Evolutionary conservation across 768 basidiomycete species (phyloP).

Genomic region (Sutorius australiensis): DNA sequence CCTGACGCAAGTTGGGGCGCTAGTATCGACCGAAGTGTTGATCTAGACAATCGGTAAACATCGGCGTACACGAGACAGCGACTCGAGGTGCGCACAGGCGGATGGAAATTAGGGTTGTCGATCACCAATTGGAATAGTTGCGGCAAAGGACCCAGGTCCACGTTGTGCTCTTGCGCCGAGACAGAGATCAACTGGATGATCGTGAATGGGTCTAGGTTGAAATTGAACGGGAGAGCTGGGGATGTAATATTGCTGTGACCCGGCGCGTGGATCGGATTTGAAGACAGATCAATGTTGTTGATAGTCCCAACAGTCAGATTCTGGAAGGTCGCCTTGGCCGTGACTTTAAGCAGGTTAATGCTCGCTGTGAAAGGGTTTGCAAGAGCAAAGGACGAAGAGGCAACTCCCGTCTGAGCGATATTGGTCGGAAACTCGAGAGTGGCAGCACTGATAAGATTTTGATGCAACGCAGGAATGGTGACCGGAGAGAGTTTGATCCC

Average conservation of each 20-base stretch:
- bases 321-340: conserved; percentile 52
- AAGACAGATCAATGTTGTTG: conserved; percentile 49
- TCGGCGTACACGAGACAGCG: background rate
- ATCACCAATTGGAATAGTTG: conserved; percentile 53
- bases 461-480: conserved; percentile 59
- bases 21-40: conserved; percentile 50
- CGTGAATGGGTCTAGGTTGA: conserved; percentile 59
- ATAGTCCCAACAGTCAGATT: conserved; percentile 57
- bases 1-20: conserved; percentile 57
- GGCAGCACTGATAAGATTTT: conserved; percentile 55
- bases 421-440: conserved; percentile 58
- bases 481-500: conserved; percentile 58
- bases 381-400: conserved; percentile 54
- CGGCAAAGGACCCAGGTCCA: conserved; percentile 58
- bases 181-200: conserved; percentile 55
- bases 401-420: conserved; percentile 58
- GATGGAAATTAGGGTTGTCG: conserved; percentile 47
- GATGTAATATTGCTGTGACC: conserved; percentile 61
- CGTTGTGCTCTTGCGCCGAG: conserved; percentile 49
- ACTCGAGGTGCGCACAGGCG: conserved; percentile 38
- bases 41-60: conserved; percentile 36
- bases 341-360: conserved; percentile 57
- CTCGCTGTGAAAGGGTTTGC: conserved; percentile 71
- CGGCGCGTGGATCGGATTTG: conserved; percentile 53
- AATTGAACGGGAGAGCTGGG: conserved; percentile 51